Evolutionary conservation across 768 basidiomycete species (phyloP), one percentile per base, ranked within the genome.

Genomic region (Suillus decipiens): DNA sequence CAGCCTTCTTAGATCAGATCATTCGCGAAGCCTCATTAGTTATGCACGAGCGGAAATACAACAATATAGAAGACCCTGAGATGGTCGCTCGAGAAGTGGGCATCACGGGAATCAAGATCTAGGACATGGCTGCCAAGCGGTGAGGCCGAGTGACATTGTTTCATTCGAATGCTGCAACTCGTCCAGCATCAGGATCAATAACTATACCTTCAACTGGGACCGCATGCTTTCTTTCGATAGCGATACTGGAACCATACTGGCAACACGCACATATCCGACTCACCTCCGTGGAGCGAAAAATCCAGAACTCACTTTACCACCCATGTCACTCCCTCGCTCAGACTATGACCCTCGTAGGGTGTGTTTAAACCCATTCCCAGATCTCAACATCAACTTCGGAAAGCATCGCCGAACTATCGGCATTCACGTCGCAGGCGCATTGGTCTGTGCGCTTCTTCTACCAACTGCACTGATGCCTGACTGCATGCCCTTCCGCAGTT

Each of bases 31-130:
- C 96, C 0, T 84, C 86, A 5, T 82, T 84, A 50, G 88, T 90
- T 57, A 99, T 99, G 96, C 94, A 93, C 77, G 95, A 96, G 63
- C 93, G 95, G 77, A 99, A 99, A 77, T 98, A 96, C 70, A 84
- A 80, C 5, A 87, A 89, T 31, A 84, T 99, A 42, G 93, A 93
- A 70, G 87, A 99, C 74, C 96, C 96, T 1, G 90, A 92, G 71
- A 78, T 75, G 54, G 89, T 89, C 51, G 85, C 86, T 62, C 82
- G 83, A 66, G 92, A 96, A 75, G 88, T 98, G 55, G 97, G 96
- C 28, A 94, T 97, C 70, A 91, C 94, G 0, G 95, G 94, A 2
- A 90, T 99, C 68, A 98, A 98, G 81, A 95, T 99, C 64, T 96
- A 99, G 76, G 95, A 97, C 73, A 95, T 96, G 94, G 84, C 90